Evolutionary conservation across 1,139 yeast species (phyloP), one percentile per base, ranked within the genome.

Genomic region (Candida labiduridarum): DNA sequence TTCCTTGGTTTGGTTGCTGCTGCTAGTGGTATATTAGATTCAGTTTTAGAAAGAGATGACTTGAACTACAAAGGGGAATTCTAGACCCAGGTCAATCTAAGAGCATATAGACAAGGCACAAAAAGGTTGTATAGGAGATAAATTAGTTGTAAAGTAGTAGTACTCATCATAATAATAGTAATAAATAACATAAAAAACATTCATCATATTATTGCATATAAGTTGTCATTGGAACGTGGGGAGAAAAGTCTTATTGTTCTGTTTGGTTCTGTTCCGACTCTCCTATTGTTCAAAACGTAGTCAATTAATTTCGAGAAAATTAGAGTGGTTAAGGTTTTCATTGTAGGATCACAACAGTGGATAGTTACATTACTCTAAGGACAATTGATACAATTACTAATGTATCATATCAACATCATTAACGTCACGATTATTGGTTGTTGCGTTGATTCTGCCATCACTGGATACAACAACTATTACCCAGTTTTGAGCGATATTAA

Each of bases 1-100:
- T 89, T 94, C 76, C 82, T 94, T 66, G 99, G 99, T 50, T 82
- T 94, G 61, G 91, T 94, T 53, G 97, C 98, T 48, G 97, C 99
- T 25, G 77, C 96, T 49, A 78, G 92, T 44, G 96, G 96, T 52
- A 80, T 83, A 50, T 78, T 91, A 62, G 90, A 87, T 53, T 75
- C 80, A 47, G 78, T 88, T 48, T 74, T 84, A 61, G 56, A 65
- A 45, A 67, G 77, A 55, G 74, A 72, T 51, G 79, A 76, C 59
- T 72, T 76, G 60, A 71, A 73, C 59, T 62, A 65, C 56, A 75
- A 72, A 63, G 81, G 80, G 42, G 81, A 76, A 54, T 76, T 76
- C 56, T 76, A 69, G 51, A 18, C 11, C n/a, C 25, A 11, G 14
- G 14, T 36, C 29, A 10, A 18, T 12, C 14, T 38, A 38, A 38